phyloP scores from a whole-genome alignment of 169 alveolate genomes.

The Ichthyophthirius multifiliis region DNA sequence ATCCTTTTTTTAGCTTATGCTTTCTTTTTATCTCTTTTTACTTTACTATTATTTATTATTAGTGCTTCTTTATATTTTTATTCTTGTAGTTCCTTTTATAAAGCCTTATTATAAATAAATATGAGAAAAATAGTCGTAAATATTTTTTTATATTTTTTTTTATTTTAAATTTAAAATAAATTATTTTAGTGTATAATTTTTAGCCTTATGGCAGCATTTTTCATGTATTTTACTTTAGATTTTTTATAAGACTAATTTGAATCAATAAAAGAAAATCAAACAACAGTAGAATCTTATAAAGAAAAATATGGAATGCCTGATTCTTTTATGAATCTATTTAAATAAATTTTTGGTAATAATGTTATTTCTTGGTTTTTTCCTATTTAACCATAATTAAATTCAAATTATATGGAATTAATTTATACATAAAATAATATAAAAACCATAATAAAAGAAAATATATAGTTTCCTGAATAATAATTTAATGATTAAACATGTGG shows the following conservation, averaged over 20 bases:
- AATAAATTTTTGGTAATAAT: conserved; percentile 39
- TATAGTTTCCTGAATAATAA: not conserved
- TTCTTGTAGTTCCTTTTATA: not conserved
- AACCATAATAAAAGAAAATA: not conserved
- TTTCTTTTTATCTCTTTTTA: conserved; percentile 16
- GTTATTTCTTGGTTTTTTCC: conserved; percentile 44
- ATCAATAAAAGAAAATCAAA: conserved; percentile 30
- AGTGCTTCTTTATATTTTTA: conserved; percentile 1
- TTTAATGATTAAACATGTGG: not conserved
- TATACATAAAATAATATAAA: not conserved
- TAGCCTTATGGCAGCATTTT: conserved; percentile 20
- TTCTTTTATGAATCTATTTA: not conserved
- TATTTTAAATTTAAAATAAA: not conserved
- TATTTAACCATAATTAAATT: not conserved
- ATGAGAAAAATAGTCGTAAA: not conserved
- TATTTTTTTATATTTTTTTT: not conserved
- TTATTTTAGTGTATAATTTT: not conserved
- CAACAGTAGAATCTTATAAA: conserved; percentile 40
- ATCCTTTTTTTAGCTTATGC: conserved; percentile 80
- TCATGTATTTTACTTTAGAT: conserved; percentile 21
- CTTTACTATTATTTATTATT: not conserved
- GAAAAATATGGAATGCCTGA: conserved; percentile 32
- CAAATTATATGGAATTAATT: conserved; percentile 38
- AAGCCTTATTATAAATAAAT: not conserved
- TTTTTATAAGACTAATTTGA: conserved; percentile 42